These are phyloP conservation scores for Aristolochia fimbriata DNA, from an alignment of 164 flowering plant species.

Conservation along the genomic window DNA sequence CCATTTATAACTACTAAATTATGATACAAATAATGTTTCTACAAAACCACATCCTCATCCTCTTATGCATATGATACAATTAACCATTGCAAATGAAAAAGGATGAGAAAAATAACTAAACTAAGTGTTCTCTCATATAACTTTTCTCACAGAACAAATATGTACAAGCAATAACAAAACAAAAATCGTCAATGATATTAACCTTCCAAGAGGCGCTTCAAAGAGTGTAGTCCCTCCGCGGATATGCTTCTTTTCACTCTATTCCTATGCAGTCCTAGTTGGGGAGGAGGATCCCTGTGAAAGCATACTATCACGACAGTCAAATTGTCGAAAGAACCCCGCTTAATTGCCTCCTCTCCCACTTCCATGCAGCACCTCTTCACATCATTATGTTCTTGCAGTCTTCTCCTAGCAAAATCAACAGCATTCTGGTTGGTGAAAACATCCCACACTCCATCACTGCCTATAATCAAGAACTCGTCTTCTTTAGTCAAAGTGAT, in stretches of 20 bases:
- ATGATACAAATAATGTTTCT: no score
- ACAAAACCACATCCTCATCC: no score
- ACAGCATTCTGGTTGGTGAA: conserved; percentile 75
- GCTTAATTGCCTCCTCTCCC: conserved; percentile 70
- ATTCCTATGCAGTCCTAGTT: conserved; percentile 20
- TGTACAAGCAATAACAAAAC: no score
- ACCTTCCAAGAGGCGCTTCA: conserved; percentile 43
- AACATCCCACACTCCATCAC: conserved; percentile 97
- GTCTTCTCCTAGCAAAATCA: conserved; percentile 63
- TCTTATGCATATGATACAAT: no score
- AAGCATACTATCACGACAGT: conserved; percentile 76
- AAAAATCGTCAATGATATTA: conserved; percentile 6
- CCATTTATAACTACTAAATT: no score
- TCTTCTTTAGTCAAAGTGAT: conserved; percentile 63
- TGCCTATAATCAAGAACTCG: conserved; percentile 77
- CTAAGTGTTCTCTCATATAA: no score
- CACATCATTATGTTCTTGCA: conserved; percentile 74
- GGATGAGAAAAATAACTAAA: no score
- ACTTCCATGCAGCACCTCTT: conserved; percentile 69
- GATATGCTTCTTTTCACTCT: conserved; percentile 69
- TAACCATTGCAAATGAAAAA: no score
- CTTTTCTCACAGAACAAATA: no score
- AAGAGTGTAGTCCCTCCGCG: conserved; percentile 65
- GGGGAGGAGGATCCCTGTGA: conserved; percentile 61
- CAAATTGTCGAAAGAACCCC: conserved; percentile 63